phyloP scores from a whole-genome alignment of 176 grass and related monocot species.

The Oryza australiensis region DNA sequence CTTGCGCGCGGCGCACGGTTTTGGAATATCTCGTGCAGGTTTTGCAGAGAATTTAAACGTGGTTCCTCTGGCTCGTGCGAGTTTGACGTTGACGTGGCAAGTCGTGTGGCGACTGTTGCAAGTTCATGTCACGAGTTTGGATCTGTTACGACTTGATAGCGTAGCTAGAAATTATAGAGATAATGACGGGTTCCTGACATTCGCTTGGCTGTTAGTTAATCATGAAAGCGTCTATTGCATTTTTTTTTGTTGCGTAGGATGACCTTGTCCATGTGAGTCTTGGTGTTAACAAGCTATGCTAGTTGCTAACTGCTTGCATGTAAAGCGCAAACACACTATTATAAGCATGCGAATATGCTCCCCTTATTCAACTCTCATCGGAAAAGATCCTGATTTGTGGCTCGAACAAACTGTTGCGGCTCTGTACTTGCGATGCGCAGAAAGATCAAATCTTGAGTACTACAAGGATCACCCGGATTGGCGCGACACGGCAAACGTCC shows the following conservation, averaged over 20 bases:
- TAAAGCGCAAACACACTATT: not conserved
- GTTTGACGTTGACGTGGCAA: not conserved
- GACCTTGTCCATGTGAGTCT: constrained; percentile 33
- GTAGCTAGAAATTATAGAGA: constrained; percentile 18
- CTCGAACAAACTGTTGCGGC: not conserved
- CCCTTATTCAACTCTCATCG: not conserved
- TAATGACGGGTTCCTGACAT: constrained; percentile 7
- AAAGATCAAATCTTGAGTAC: not conserved
- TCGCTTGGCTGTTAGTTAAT: not conserved
- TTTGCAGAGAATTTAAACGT: constrained; percentile 1
- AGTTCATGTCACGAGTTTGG: not conserved
- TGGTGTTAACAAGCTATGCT: not conserved
- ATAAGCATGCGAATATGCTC: not conserved
- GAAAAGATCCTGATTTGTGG: not conserved
- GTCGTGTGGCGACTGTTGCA: not conserved
- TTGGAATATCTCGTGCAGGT: not conserved
- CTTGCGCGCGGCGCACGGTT: not conserved
- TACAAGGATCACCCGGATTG: not conserved
- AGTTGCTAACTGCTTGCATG: not conserved
- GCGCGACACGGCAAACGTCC: not conserved
- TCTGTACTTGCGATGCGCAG: not conserved
- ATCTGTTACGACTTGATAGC: not conserved
- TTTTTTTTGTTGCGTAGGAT: not conserved
- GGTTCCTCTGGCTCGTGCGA: not conserved
- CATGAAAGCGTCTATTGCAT: not conserved